Evolutionary conservation across 371 early-diverging fungal genomes (phyloP).

Genomic region (Apophysomyces variabilis): DNA sequence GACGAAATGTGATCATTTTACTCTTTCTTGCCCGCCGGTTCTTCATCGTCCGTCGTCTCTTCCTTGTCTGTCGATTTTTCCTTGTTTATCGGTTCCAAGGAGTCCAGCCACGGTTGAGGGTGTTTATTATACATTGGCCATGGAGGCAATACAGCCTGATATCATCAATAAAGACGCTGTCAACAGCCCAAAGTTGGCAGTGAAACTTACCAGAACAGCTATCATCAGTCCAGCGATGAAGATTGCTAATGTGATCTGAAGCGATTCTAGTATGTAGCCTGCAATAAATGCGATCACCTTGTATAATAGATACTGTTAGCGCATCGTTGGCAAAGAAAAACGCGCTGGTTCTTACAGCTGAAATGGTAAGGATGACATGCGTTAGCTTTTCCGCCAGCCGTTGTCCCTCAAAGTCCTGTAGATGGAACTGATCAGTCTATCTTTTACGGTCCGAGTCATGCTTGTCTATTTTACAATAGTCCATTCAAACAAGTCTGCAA

Average conservation of each 20-base stretch:
- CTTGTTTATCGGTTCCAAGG: not conserved
- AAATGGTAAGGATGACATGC: constrained; percentile 27
- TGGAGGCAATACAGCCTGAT: constrained; percentile 25
- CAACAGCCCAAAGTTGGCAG: not conserved
- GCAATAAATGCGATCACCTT: constrained; percentile 25
- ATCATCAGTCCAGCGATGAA: constrained; percentile 17
- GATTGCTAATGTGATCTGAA: constrained; percentile 17
- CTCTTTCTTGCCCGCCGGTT: not conserved
- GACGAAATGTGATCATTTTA: not conserved
- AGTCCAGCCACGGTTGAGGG: constrained; percentile 23
- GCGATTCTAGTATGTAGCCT: constrained; percentile 19
- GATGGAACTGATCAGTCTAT: constrained; percentile 23
- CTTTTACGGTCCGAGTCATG: not conserved
- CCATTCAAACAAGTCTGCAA: constrained; percentile 1
- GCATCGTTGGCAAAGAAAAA: not conserved
- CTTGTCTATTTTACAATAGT: not conserved
- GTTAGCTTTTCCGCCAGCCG: constrained; percentile 29
- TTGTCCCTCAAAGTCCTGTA: constrained; percentile 36
- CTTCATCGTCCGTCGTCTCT: not conserved
- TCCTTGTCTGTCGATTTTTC: not conserved
- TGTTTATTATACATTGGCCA: constrained; percentile 32
- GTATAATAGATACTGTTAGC: not conserved
- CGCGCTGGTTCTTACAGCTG: constrained; percentile 27
- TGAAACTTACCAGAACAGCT: constrained; percentile 17
- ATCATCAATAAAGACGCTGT: too few relatives aligned